Conservation (phyloP, 2,329 filamentous ascomycete genomes). For the Calonectria montana region DNA sequence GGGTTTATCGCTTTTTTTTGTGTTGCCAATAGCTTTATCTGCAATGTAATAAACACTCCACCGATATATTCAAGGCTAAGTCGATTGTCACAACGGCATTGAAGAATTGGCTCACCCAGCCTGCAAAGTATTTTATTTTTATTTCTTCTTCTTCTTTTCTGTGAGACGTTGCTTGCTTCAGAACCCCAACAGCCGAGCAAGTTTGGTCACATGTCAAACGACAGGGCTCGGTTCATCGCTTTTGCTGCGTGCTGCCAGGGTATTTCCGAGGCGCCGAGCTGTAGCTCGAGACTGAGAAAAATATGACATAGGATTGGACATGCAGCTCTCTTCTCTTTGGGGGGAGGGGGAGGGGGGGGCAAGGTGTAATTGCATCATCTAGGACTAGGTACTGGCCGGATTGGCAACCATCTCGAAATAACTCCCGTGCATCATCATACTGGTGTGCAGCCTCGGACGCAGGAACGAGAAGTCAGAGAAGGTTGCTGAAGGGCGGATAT, state of each 20-base stretch:
- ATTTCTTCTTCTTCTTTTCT: neutral
- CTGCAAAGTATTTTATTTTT: neutral
- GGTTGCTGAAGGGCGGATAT: neutral
- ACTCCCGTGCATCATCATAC: neutral
- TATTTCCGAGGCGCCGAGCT: slow-evolving; percentile 18
- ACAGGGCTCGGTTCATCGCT: slow-evolving; percentile 3
- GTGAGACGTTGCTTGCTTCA: neutral
- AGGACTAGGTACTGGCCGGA: neutral
- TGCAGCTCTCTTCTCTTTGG: neutral
- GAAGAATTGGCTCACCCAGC: neutral
- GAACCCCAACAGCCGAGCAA: neutral
- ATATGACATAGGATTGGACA: neutral
- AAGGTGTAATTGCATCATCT: slow-evolving; percentile 2
- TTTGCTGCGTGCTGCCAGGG: slow-evolving; percentile 11
- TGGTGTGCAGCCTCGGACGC: slow-evolving; percentile 5
- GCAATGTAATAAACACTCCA: neutral
- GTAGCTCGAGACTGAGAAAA: slow-evolving; percentile 22
- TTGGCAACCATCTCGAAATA: slow-evolving; percentile 21
- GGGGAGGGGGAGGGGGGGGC: too few species aligned
- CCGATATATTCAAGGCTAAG: neutral
- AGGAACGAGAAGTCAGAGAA: slow-evolving; percentile 11
- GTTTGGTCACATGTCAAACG: slow-evolving; percentile 18
- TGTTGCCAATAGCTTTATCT: neutral
- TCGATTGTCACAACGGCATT: neutral
- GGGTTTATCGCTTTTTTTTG: neutral